These are phyloP conservation scores for Solanum ossicruentum DNA, from an alignment of 257 asterid species.

Conservation along the genomic window DNA sequence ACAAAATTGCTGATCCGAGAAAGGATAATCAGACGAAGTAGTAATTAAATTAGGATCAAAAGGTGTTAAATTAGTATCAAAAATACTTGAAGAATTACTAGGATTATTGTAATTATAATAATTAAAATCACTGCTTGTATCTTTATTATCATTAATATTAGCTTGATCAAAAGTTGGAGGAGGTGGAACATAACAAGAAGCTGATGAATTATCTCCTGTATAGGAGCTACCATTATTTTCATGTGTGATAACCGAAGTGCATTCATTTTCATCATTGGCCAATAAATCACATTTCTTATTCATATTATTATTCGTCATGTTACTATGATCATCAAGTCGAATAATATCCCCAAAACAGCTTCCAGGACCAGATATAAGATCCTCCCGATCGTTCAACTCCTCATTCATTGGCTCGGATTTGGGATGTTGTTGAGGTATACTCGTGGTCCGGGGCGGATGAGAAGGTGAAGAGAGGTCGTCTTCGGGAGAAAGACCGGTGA, in stretches of 20 bases:
- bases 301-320: background rate
- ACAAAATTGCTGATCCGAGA: slow-evolving; percentile 1
- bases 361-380: background rate
- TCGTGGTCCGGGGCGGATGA: background rate
- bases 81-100: background rate
- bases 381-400: background rate
- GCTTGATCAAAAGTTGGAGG: slow-evolving; percentile 3
- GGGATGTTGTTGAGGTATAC: background rate
- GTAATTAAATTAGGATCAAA: background rate
- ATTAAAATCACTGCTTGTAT: background rate
- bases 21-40: slow-evolving; percentile 2
- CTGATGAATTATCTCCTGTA: slow-evolving; percentile 11
- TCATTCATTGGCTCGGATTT: background rate
- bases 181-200: background rate
- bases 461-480: background rate
- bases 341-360: background rate
- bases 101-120: background rate
- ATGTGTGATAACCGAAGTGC: slow-evolving; percentile 8
- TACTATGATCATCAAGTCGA: background rate
- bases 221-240: slow-evolving; percentile 1
- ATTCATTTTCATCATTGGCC: slow-evolving; percentile 9
- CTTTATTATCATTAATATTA: background rate
- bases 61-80: background rate
- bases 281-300: background rate
- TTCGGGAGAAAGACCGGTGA: slow-evolving; percentile 12